Evolutionary conservation across 805 yeast species (phyloP).

Genomic region (Wickerhamomyces chaumierensis): DNA sequence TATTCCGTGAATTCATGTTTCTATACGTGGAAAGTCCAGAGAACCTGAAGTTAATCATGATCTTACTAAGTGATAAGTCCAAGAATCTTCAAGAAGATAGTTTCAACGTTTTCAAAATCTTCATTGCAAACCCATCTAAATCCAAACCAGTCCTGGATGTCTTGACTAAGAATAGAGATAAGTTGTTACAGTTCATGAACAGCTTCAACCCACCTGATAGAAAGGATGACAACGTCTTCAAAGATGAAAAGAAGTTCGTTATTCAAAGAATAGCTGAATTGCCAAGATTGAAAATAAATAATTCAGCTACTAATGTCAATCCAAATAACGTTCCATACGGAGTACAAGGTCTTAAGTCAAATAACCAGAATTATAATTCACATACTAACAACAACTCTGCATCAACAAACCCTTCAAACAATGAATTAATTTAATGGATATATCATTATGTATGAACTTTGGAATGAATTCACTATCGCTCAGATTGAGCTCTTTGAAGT

Average conservation of each 20-base stretch:
- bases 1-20: constrained; percentile 63
- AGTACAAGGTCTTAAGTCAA: too few relatives aligned
- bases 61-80: constrained; percentile 75
- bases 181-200: constrained; percentile 57
- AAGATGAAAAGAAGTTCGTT: constrained; percentile 75
- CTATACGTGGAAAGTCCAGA: constrained; percentile 71
- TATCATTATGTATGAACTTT: too few relatives aligned
- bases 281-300: constrained; percentile 38
- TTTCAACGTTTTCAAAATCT: constrained; percentile 86
- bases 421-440: neutral
- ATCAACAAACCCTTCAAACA: neutral
- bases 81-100: constrained; percentile 85
- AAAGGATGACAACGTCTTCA: constrained; percentile 51
- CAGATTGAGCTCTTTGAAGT: too few relatives aligned
- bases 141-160: constrained; percentile 72
- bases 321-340: constrained; percentile 9
- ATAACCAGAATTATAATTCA: neutral
- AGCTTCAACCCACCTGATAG: constrained; percentile 45
- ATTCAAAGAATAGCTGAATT: constrained; percentile 60
- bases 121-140: constrained; percentile 93
- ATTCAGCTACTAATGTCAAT: neutral
- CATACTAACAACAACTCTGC: neutral
- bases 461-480: too few relatives aligned
- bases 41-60: constrained; percentile 80
- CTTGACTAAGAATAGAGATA: constrained; percentile 71